phyloP scores from a whole-genome alignment of 192 early-diverging fungal species.

The Endogone sp. region DNA sequence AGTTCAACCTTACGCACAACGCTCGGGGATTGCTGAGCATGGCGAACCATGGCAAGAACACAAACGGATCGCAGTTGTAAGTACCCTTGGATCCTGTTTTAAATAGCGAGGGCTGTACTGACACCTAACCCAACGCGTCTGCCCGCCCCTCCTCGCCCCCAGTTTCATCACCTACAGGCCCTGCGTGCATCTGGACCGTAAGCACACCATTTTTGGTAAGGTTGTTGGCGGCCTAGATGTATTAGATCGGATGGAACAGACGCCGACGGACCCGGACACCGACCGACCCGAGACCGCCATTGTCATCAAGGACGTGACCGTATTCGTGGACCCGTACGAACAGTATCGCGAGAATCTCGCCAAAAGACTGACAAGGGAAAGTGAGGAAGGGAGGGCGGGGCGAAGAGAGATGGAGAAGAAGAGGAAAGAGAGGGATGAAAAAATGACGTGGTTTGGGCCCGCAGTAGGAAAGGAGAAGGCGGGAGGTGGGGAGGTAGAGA shows the following conservation, averaged over 20 bases:
- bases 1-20: conserved; percentile 66
- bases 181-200: conserved; percentile 65
- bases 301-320: conserved; percentile 62
- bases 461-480: conserved; percentile 34
- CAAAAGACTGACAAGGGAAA: conserved; percentile 55
- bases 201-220: conserved; percentile 94
- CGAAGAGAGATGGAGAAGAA: conserved; percentile 38
- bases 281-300: conserved; percentile 76
- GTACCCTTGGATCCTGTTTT: conserved; percentile 5
- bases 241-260: conserved; percentile 73
- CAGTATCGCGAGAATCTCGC: conserved; percentile 65
- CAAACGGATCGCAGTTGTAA: conserved; percentile 83
- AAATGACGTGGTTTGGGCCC: conserved; percentile 72
- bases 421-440: conserved; percentile 54
- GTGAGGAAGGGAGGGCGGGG: conserved; percentile 30
- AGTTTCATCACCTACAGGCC: conserved; percentile 69
- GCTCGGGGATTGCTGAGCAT: conserved; percentile 85
- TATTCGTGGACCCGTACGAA: conserved; percentile 87
- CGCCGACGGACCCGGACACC: conserved; percentile 57
- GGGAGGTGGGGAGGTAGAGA: background rate
- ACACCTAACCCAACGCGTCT: conserved; percentile 20
- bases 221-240: conserved; percentile 85
- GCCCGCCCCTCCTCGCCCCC: conserved; percentile 16
- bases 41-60: conserved; percentile 93
- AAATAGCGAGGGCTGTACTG: background rate